Percentiles rank a stretch among this genome's conserved stretches.
Conservation (phyloP, 192 early-diverging fungal genomes). For the Coemansia sp. region DNA sequence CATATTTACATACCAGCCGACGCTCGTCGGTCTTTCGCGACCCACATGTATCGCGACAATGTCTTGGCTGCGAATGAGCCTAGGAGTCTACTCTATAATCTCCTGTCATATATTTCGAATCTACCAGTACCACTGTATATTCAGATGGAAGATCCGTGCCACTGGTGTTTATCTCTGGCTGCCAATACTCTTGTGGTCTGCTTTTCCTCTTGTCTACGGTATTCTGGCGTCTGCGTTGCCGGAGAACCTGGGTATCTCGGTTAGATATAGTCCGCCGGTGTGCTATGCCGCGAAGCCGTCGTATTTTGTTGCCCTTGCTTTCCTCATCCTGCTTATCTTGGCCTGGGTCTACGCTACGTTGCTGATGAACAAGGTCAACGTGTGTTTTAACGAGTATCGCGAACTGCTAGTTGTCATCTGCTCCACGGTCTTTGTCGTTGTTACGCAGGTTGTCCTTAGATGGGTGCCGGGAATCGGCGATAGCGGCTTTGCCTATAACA, state of each 20-base stretch:
- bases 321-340: constrained; percentile 18
- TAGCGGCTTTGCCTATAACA: constrained; percentile 33
- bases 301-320: constrained; percentile 33
- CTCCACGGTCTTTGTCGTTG: constrained; percentile 14
- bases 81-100: constrained; percentile 33
- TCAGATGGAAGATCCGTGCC: constrained; percentile 28
- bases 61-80: constrained; percentile 46
- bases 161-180: constrained; percentile 25
- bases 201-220: constrained; percentile 23
- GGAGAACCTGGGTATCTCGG: constrained; percentile 6
- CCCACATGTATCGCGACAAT: constrained; percentile 31
- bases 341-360: constrained; percentile 26
- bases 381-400: constrained; percentile 40
- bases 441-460: constrained; percentile 34
- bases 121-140: constrained; percentile 45
- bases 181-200: constrained; percentile 8
- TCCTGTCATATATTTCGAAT: constrained; percentile 31
- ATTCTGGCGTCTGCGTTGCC: constrained; percentile 32
- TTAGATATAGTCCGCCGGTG: constrained; percentile 4
- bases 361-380: constrained; percentile 19
- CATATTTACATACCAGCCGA: constrained; percentile 40
- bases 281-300: constrained; percentile 30
- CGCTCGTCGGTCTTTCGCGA: constrained; percentile 23
- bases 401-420: constrained; percentile 28
- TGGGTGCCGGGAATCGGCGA: constrained; percentile 34